Evolutionary conservation across 2,329 filamentous ascomycete species (phyloP).

Genomic region (Ilyonectria mors-panacis): DNA sequence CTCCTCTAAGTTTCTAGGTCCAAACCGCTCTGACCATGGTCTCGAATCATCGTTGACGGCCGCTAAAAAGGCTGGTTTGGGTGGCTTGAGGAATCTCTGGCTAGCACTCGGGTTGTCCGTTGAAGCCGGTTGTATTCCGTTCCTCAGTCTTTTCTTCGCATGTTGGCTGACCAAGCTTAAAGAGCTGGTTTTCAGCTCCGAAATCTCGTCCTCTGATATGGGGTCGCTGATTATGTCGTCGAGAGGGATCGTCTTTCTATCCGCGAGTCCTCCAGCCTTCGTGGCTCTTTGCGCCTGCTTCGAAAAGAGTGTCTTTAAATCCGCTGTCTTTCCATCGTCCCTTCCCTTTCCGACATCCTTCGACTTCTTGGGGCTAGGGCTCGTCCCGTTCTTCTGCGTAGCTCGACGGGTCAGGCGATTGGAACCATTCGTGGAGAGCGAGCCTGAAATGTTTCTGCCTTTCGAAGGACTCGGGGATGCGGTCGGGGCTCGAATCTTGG

Average conservation of each 20-base stretch:
- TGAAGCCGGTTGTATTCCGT: slow-evolving; percentile 46
- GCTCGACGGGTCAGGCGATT: slow-evolving; percentile 44
- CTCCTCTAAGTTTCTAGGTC: slow-evolving; percentile 82
- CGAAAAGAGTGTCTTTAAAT: slow-evolving; percentile 73
- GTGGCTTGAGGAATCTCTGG: slow-evolving; percentile 67
- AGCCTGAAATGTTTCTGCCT: slow-evolving; percentile 38
- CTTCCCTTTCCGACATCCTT: slow-evolving; percentile 57
- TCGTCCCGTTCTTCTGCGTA: slow-evolving; percentile 50
- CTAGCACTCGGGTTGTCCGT: slow-evolving; percentile 55
- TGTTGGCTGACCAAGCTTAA: slow-evolving; percentile 70
- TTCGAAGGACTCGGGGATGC: slow-evolving; percentile 61
- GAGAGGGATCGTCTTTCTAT: slow-evolving; percentile 49
- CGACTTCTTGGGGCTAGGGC: slow-evolving; percentile 57
- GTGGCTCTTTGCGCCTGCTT: slow-evolving; percentile 69
- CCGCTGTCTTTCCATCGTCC: slow-evolving; percentile 68
- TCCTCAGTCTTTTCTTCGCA: slow-evolving; percentile 68
- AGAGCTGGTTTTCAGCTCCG: slow-evolving; percentile 63
- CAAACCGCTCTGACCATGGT: slow-evolving; percentile 92
- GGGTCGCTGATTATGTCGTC: slow-evolving; percentile 69
- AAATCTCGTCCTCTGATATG: slow-evolving; percentile 73
- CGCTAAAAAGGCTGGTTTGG: slow-evolving; percentile 48
- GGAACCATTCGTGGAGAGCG: slow-evolving; percentile 41
- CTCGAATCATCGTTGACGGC: slow-evolving; percentile 69
- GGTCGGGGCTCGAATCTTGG: slow-evolving; percentile 51
- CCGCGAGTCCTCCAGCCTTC: slow-evolving; percentile 50